Evolutionary conservation across 495 filamentous ascomycete genomes (phyloP).

Genomic region (Daldinia concentrica): DNA sequence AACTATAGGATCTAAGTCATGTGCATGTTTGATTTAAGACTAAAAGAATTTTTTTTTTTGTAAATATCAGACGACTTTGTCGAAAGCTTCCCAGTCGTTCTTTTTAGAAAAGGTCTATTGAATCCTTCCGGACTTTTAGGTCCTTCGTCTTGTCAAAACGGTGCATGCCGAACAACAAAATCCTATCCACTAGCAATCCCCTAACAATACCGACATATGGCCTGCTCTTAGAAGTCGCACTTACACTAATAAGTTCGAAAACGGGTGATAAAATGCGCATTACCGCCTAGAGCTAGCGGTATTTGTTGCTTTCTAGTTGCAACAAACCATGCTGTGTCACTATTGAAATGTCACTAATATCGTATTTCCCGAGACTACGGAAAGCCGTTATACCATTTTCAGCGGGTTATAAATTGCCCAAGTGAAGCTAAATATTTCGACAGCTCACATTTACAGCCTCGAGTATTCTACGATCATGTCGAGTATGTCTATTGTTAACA

Average conservation of each 20-base stretch:
- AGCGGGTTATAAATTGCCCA: conserved; percentile 6
- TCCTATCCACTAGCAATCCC: not conserved
- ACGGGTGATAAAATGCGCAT: conserved; percentile 12
- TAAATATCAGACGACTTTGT: not conserved
- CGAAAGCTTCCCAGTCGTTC: not conserved
- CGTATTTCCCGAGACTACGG: conserved; percentile 13
- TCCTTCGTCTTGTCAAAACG: not conserved
- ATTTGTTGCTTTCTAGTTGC: conserved; percentile 1
- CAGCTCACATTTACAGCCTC: conserved; percentile 6
- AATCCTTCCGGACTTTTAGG: conserved; percentile 1
- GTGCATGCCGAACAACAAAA: not conserved
- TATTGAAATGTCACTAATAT: conserved; percentile 26
- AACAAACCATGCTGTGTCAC: conserved; percentile 4
- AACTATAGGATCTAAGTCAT: not conserved
- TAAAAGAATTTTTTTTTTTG: not conserved
- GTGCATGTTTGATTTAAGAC: not conserved
- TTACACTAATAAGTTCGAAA: conserved; percentile 1
- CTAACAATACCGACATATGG: not conserved
- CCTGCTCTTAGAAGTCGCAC: not conserved
- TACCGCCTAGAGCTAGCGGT: not conserved
- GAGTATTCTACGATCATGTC: not conserved
- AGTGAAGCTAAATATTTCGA: conserved; percentile 2
- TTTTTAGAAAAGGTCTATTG: not conserved
- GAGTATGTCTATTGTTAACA: not conserved
- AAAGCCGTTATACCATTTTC: conserved; percentile 4